Evolutionary conservation across 1,284 basidiomycete species (phyloP).

Genomic region (Papiliotrema fonsecae): DNA sequence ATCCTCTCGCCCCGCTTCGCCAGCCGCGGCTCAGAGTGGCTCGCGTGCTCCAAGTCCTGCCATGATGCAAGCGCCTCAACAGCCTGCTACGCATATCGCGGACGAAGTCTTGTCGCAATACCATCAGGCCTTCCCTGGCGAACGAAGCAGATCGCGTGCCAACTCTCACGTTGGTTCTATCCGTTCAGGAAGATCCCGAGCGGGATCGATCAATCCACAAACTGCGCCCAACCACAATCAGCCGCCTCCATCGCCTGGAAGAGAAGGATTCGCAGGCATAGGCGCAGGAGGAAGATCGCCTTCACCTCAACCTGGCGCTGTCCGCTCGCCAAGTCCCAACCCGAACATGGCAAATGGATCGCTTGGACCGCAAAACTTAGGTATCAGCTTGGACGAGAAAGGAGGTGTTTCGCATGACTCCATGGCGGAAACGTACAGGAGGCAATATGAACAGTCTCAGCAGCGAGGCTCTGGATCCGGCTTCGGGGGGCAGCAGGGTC

Average conservation of each 20-base stretch:
- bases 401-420: slow-evolving; percentile 74
- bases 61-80: slow-evolving; percentile 65
- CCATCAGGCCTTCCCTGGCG: slow-evolving; percentile 80
- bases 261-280: slow-evolving; percentile 69
- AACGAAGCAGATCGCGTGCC: slow-evolving; percentile 53
- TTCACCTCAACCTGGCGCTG: slow-evolving; percentile 57
- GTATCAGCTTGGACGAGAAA: slow-evolving; percentile 70
- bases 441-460: slow-evolving; percentile 42
- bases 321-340: slow-evolving; percentile 34
- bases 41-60: slow-evolving; percentile 48
- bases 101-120: slow-evolving; percentile 75
- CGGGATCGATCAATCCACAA: slow-evolving; percentile 32
- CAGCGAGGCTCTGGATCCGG: slow-evolving; percentile 3
- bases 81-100: slow-evolving; percentile 54
- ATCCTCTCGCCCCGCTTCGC: slow-evolving; percentile 66
- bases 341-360: slow-evolving; percentile 27
- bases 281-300: slow-evolving; percentile 59
- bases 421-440: slow-evolving; percentile 59
- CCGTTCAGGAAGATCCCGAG: slow-evolving; percentile 39
- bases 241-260: slow-evolving; percentile 38
- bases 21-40: slow-evolving; percentile 51
- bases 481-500: not conserved
- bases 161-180: slow-evolving; percentile 50
- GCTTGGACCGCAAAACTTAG: slow-evolving; percentile 52
- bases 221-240: not conserved